phyloP scores from a whole-genome alignment of 2,329 filamentous ascomycete genomes.

The Drechslerella stenobrocha region DNA sequence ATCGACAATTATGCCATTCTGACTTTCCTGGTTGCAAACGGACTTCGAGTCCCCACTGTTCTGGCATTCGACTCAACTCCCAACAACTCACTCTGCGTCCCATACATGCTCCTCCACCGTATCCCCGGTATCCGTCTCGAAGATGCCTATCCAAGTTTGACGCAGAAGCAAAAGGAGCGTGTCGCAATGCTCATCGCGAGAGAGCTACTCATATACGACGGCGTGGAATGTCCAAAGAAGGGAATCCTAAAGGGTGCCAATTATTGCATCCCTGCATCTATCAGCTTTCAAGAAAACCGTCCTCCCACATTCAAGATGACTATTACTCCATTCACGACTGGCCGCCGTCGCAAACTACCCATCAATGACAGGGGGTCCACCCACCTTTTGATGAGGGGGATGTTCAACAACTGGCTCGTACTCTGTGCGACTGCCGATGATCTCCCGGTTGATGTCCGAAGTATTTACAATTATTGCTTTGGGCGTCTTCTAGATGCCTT shows the following conservation, averaged over 20 bases:
- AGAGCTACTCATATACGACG: slow-evolving; percentile 12
- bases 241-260: slow-evolving; percentile 7
- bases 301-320: slow-evolving; percentile 12
- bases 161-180: slow-evolving; percentile 29
- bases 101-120: slow-evolving; percentile 40
- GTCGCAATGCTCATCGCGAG: slow-evolving; percentile 32
- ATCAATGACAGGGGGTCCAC: slow-evolving; percentile 14
- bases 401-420: slow-evolving; percentile 23
- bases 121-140: slow-evolving; percentile 41
- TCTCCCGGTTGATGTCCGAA: background rate
- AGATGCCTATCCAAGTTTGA: slow-evolving; percentile 34
- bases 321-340: slow-evolving; percentile 7
- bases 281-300: slow-evolving; percentile 9
- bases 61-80: slow-evolving; percentile 34
- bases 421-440: background rate
- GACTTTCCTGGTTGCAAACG: slow-evolving; percentile 7
- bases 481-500: slow-evolving; percentile 14
- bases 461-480: slow-evolving; percentile 17
- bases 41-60: slow-evolving; percentile 23
- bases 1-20: slow-evolving; percentile 31
- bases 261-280: slow-evolving; percentile 2
- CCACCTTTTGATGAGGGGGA: slow-evolving; percentile 25
- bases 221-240: slow-evolving; percentile 5
- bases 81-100: slow-evolving; percentile 27
- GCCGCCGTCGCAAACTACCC: slow-evolving; percentile 12